Conservation (phyloP, 2,329 filamentous ascomycete genomes). For the Penicillium janthinellum region DNA sequence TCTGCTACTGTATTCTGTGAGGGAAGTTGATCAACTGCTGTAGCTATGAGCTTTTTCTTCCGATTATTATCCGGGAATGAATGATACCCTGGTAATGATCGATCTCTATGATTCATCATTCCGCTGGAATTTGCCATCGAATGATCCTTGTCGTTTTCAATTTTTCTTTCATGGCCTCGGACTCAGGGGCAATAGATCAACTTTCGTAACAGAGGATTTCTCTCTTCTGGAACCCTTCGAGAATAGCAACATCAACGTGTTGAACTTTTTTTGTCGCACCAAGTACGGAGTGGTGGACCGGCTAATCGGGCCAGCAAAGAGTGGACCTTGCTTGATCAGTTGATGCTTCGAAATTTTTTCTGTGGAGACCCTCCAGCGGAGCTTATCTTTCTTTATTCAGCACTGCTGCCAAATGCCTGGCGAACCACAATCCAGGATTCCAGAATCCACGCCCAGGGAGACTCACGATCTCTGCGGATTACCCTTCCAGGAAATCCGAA, state of each 20-base stretch:
- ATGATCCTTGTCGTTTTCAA: not conserved
- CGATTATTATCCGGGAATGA: not conserved
- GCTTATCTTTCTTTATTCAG: constrained; percentile 26
- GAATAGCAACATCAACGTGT: not conserved
- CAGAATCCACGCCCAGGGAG: constrained; percentile 4
- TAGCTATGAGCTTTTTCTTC: not conserved
- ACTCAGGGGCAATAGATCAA: not conserved
- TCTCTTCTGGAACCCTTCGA: not conserved
- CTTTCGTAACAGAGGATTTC: not conserved
- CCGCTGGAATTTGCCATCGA: not conserved
- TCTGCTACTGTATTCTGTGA: not conserved
- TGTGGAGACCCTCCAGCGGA: constrained; percentile 25
- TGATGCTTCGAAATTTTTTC: constrained; percentile 32
- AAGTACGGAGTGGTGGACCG: not conserved
- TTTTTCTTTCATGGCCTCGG: not conserved
- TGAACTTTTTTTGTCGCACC: not conserved
- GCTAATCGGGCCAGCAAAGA: constrained; percentile 4
- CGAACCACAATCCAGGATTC: constrained; percentile 16
- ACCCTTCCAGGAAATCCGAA: constrained; percentile 28
- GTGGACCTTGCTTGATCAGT: constrained; percentile 25
- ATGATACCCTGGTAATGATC: not conserved
- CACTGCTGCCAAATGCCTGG: constrained; percentile 14
- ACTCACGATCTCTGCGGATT: constrained; percentile 32
- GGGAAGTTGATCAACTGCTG: not conserved
- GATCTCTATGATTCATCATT: not conserved